phyloP scores from a whole-genome alignment of 2,329 filamentous ascomycete genomes.

The Talaromyces sp. region DNA sequence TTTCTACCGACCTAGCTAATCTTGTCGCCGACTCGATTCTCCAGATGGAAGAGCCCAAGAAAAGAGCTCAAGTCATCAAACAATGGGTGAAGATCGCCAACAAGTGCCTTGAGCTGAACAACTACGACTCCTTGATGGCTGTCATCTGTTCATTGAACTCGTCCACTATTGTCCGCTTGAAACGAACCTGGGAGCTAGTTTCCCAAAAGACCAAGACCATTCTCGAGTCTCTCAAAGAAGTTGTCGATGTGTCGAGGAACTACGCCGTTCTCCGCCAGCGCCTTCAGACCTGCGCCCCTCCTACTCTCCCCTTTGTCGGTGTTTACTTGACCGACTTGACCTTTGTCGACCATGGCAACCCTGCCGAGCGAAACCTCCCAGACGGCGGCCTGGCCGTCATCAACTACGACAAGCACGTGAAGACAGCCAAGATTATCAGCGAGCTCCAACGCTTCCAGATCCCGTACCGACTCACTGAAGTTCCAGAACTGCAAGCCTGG shows the following conservation, averaged over 20 bases:
- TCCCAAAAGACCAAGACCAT: constrained; percentile 76
- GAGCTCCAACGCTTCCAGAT: constrained; percentile 96
- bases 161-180: constrained; percentile 80
- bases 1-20: constrained; percentile 89
- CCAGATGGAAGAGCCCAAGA: constrained; percentile 82
- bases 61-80: constrained; percentile 83
- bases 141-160: constrained; percentile 93
- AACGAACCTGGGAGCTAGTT: constrained; percentile 86
- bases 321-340: constrained; percentile 95
- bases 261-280: constrained; percentile 79
- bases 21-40: constrained; percentile 91
- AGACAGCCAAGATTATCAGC: constrained; percentile 90
- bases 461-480: constrained; percentile 74
- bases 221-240: constrained; percentile 70
- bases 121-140: constrained; percentile 95
- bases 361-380: constrained; percentile 70
- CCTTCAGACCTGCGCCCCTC: constrained; percentile 78
- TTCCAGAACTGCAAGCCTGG: constrained; percentile 91
- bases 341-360: constrained; percentile 92
- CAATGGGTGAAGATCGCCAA: constrained; percentile 96
- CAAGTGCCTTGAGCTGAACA: constrained; percentile 81
- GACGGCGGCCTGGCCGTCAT: constrained; percentile 68
- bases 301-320: constrained; percentile 90
- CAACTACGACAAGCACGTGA: constrained; percentile 96
- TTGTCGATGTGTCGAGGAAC: constrained; percentile 87